Evolutionary conservation across 495 filamentous ascomycete species (phyloP), one percentile per base, ranked within the genome.

Genomic region (Achaetomiella virescens): DNA sequence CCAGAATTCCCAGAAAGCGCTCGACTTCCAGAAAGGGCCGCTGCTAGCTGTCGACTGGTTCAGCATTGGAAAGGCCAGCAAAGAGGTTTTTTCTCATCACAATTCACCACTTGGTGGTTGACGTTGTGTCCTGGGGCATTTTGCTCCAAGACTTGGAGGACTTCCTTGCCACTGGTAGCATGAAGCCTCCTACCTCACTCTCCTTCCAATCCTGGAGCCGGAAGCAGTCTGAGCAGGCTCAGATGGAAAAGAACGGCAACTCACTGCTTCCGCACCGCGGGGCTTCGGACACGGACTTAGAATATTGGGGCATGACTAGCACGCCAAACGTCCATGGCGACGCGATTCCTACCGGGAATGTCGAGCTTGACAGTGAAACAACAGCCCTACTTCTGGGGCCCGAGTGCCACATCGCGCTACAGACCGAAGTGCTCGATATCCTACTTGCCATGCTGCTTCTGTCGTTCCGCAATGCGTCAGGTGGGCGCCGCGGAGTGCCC

Each of bases 121-220:
- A 86, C 51, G 72, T 83, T 35, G 81, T 84, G 3, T 86, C 83
- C 0, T 86, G 81, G 83, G 67, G 78, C 21, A 75, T 84, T 2
- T 74, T 86, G 2, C 65, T 84, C 3, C 71, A 80, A 53, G 83
- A 86, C 36, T 31, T 85, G 38, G 81, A 85, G 54, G 75, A 80
- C n/a, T 55, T 82, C 12, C 61, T 86, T 0, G 33, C 68, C 6
- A 65, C 48, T 0, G 62, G 75, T 42, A 63, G 66, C 0, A 48
- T 56, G 21, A 17, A 33, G 1, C n/a, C 55, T 12, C 46, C 59
- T 0, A 29, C 45, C 2, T 60, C 61, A 0, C 37, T 64, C 36
- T 31, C 61, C 6, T 64, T 67, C 55, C 62, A 54, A 10, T 38
- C 57, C n/a, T 64, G 62, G 65, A 52, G 21, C 11, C 42, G 50